These are phyloP conservation scores for Yamadazyma aaseri DNA, from an alignment of 1,139 yeast genomes.

Conservation along the genomic window DNA sequence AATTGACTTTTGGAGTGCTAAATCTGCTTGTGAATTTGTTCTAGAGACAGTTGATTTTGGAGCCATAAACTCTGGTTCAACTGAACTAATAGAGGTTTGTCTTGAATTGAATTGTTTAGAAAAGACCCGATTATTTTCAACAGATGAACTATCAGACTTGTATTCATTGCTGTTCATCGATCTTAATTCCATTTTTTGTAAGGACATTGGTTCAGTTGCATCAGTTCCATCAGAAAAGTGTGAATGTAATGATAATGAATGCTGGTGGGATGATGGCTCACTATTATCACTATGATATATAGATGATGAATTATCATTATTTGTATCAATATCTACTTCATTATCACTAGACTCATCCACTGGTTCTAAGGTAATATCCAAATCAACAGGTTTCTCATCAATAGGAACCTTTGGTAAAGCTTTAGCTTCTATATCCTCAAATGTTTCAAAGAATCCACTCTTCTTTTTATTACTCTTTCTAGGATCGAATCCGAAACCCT, in stretches of 20 bases:
- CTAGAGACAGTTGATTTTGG: slow-evolving; percentile 2
- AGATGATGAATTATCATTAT: slow-evolving; percentile 33
- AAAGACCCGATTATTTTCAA: slow-evolving; percentile 13
- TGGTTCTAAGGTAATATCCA: slow-evolving; percentile 31
- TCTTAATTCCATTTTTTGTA: slow-evolving; percentile 15
- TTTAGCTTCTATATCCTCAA: slow-evolving; percentile 7
- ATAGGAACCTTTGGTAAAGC: slow-evolving; percentile 6
- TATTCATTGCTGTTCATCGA: slow-evolving; percentile 14
- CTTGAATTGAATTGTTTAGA: slow-evolving; percentile 14
- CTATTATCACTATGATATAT: slow-evolving; percentile 33
- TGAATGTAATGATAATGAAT: slow-evolving; percentile 43
- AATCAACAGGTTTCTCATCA: slow-evolving; percentile 16
- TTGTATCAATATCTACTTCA: slow-evolving; percentile 18
- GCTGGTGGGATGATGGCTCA: slow-evolving; percentile 35
- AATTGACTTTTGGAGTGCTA: slow-evolving; percentile 14
- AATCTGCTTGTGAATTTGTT: slow-evolving; percentile 7
- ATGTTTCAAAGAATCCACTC: slow-evolving; percentile 6
- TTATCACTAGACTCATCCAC: slow-evolving; percentile 34
- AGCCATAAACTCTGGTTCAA: slow-evolving; percentile 18
- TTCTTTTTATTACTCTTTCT: slow-evolving; percentile 17
- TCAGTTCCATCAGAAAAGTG: slow-evolving; percentile 29
- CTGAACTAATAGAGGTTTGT: slow-evolving; percentile 18
- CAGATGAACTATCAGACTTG: slow-evolving; percentile 8
- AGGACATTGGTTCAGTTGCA: slow-evolving; percentile 18
- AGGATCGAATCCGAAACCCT: slow-evolving; percentile 24